phyloP scores from a whole-genome alignment of 2,329 filamentous ascomycete species.

The Fusarium sp. region DNA sequence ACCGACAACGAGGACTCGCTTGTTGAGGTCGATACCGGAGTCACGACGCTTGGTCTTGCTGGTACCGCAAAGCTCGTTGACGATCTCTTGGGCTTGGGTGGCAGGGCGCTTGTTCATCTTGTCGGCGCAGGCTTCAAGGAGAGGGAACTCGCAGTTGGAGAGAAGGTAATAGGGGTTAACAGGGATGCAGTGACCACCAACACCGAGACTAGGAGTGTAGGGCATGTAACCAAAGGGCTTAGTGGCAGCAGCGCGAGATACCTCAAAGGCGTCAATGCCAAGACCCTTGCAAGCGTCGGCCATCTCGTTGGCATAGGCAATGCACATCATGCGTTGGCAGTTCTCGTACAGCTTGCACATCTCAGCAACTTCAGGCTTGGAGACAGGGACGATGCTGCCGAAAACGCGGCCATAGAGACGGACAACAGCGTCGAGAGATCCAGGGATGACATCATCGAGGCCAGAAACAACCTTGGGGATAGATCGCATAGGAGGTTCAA shows the following conservation, averaged over 20 bases:
- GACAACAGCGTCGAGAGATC: constrained; percentile 54
- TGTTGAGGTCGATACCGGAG: constrained; percentile 11
- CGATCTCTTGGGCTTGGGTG: constrained; percentile 14
- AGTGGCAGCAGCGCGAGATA: constrained; percentile 56
- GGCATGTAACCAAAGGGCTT: constrained; percentile 64
- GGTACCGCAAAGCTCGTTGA: background rate
- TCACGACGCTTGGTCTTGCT: constrained; percentile 5
- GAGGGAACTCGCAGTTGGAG: constrained; percentile 56
- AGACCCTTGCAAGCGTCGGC: constrained; percentile 57
- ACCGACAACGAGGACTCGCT: constrained; percentile 28
- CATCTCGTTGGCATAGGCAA: constrained; percentile 65
- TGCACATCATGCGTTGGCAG: constrained; percentile 63
- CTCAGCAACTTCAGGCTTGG: constrained; percentile 62
- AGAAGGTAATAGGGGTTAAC: constrained; percentile 64
- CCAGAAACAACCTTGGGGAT: constrained; percentile 65
- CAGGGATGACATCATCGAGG: constrained; percentile 55
- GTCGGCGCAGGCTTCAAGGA: constrained; percentile 55
- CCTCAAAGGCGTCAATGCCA: constrained; percentile 60
- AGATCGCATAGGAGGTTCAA: constrained; percentile 48
- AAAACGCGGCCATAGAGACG: constrained; percentile 57
- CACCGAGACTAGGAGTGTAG: constrained; percentile 57
- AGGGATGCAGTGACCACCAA: constrained; percentile 65
- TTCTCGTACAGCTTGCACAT: constrained; percentile 68
- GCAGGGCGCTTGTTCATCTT: constrained; percentile 53
- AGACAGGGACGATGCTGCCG: constrained; percentile 56